phyloP scores from a whole-genome alignment of 163 green algal species.

The Chlamydomonas reinhardtii region DNA sequence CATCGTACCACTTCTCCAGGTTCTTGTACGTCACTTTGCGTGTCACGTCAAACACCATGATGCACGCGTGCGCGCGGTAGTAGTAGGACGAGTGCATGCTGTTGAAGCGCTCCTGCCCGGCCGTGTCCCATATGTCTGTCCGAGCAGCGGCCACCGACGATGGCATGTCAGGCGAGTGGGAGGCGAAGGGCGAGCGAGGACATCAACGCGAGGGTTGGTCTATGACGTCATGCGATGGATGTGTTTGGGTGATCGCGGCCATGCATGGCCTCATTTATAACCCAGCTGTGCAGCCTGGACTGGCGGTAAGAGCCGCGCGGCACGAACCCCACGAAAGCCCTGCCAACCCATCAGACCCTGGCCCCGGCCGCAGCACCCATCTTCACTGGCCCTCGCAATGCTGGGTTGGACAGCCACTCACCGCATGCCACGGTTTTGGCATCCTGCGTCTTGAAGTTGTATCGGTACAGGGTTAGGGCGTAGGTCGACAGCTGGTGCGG shows the following conservation, averaged over 20 bases:
- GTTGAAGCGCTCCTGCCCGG: slow-evolving; percentile 81
- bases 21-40: slow-evolving; percentile 84
- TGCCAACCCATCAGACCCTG: too few species aligned
- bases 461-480: slow-evolving; percentile 75
- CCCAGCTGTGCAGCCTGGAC: too few species aligned
- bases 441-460: slow-evolving; percentile 70
- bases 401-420: too few species aligned
- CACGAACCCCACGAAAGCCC: too few species aligned
- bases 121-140: slow-evolving; percentile 80
- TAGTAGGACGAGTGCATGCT: slow-evolving; percentile 80
- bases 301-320: too few species aligned
- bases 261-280: too few species aligned
- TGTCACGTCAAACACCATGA: slow-evolving; percentile 84
- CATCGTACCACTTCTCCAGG: slow-evolving; percentile 72
- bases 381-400: too few species aligned
- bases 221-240: too few species aligned
- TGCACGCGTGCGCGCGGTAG: slow-evolving; percentile 77
- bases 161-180: too few species aligned
- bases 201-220: too few species aligned
- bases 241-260: neutral
- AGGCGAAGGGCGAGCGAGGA: too few species aligned
- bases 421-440: slow-evolving; percentile 46
- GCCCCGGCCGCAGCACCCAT: too few species aligned
- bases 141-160: neutral
- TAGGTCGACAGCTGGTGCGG: slow-evolving; percentile 79